phyloP scores from a whole-genome alignment of 352 stramenopile species.

The Pilasporangium apinafurcum region DNA sequence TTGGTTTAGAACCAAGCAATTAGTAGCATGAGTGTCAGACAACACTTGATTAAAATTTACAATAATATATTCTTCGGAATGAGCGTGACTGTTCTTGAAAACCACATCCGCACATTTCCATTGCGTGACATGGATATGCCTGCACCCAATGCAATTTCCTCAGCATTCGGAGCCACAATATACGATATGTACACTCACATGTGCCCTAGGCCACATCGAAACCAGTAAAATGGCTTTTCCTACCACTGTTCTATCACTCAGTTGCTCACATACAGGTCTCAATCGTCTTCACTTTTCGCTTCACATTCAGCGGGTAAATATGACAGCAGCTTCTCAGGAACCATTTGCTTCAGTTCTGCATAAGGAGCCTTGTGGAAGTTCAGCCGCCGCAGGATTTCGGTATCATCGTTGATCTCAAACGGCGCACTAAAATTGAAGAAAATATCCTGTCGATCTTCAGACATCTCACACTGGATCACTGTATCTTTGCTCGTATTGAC shows the following conservation, averaged over 20 bases:
- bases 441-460: conserved; percentile 91
- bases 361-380: conserved; percentile 80
- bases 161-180: too few relatives aligned
- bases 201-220: neutral
- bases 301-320: conserved; percentile 78
- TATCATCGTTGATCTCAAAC: conserved; percentile 98
- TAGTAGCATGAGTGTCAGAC: too few relatives aligned
- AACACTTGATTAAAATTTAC: too few relatives aligned
- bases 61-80: too few relatives aligned
- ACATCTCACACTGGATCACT: conserved; percentile 97
- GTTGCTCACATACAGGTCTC: too few relatives aligned
- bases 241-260: too few relatives aligned
- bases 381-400: conserved; percentile 94
- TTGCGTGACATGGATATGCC: too few relatives aligned
- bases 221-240: too few relatives aligned
- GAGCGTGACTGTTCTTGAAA: too few relatives aligned
- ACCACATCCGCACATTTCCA: too few relatives aligned
- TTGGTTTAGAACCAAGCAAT: too few relatives aligned
- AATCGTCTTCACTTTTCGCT: conserved; percentile 57
- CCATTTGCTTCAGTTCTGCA: conserved; percentile 61
- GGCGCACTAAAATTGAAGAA: conserved; percentile 96
- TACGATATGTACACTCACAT: neutral
- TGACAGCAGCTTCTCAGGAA: conserved; percentile 69
- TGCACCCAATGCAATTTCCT: too few relatives aligned
- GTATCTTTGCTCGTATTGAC: conserved; percentile 93